A percentile compares a stretch with the other conserved stretches of the same genome.
phyloP scores from a whole-genome alignment of 2,329 filamentous ascomycete species.

The Penicillium palitans region DNA sequence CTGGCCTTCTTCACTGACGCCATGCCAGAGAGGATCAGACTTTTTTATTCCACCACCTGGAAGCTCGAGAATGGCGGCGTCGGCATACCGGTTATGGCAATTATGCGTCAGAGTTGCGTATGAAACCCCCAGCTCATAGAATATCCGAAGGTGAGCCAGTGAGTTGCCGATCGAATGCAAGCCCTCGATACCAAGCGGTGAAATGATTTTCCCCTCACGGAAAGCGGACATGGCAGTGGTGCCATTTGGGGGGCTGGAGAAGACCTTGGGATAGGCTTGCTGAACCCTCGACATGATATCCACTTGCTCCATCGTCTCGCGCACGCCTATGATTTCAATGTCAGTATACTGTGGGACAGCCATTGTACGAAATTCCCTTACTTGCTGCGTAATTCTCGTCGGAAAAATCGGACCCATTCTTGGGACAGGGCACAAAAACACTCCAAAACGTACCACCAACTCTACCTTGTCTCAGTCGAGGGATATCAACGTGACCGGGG shows the following conservation, averaged over 20 bases:
- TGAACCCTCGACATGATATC: conserved; percentile 39
- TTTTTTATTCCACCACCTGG: conserved; percentile 40
- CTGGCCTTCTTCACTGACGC: conserved; percentile 70
- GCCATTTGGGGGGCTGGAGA: conserved; percentile 59
- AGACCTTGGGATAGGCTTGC: conserved; percentile 44
- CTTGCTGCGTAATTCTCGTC: conserved; percentile 69
- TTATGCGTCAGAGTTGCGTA: conserved; percentile 92
- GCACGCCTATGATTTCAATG: conserved; percentile 26
- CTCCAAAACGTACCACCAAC: conserved; percentile 89
- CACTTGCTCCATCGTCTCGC: conserved; percentile 39
- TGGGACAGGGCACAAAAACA: conserved; percentile 76
- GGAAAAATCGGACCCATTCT: conserved; percentile 70
- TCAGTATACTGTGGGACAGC: background rate
- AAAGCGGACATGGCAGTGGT: conserved; percentile 64
- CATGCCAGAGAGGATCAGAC: conserved; percentile 50
- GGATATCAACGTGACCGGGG: conserved; percentile 72
- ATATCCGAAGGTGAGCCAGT: conserved; percentile 66
- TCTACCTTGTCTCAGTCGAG: conserved; percentile 66
- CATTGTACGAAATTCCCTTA: conserved; percentile 41
- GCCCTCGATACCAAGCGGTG: conserved; percentile 78
- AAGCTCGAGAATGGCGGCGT: conserved; percentile 65
- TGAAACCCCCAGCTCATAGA: conserved; percentile 74
- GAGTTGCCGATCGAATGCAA: conserved; percentile 91
- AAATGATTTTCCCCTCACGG: conserved; percentile 65
- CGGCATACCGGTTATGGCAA: conserved; percentile 86